Evolutionary conservation across 345 rosid species (phyloP).

Genomic region (Sonneratia caseolaris): DNA sequence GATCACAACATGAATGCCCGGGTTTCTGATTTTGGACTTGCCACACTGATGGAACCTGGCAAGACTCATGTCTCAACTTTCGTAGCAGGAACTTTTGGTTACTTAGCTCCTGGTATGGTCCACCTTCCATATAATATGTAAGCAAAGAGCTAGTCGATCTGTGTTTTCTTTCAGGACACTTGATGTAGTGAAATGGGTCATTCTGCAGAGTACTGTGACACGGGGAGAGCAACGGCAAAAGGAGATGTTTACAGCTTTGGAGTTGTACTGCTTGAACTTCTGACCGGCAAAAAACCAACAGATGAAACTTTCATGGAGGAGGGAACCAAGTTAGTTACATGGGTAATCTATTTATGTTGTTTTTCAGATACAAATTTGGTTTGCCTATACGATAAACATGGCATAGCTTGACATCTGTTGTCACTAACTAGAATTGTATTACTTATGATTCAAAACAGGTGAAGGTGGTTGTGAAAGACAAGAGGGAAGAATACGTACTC

Average conservation of each 20-base stretch:
- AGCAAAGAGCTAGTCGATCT: background rate
- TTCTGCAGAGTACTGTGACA: constrained; percentile 65
- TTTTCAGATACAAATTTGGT: background rate
- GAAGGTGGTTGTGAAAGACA: constrained; percentile 54
- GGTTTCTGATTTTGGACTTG: constrained; percentile 81
- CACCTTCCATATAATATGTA: background rate
- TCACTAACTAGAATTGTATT: background rate
- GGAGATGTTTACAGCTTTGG: constrained; percentile 89
- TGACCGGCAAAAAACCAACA: constrained; percentile 66
- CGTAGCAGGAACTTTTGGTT: constrained; percentile 80
- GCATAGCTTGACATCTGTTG: no score
- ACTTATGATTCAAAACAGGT: constrained; percentile 32
- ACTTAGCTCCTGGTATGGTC: constrained; percentile 65
- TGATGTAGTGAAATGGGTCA: background rate
- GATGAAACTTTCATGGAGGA: constrained; percentile 76
- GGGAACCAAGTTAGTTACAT: constrained; percentile 83
- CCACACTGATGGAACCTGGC: constrained; percentile 70
- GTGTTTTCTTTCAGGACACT: background rate
- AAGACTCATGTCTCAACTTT: constrained; percentile 79
- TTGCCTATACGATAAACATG: background rate
- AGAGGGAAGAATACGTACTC: constrained; percentile 50
- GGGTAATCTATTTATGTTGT: constrained; percentile 36
- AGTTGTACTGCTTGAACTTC: constrained; percentile 66
- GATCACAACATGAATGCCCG: constrained; percentile 77
- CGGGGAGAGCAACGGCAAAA: constrained; percentile 67